Evolutionary conservation across 2,329 filamentous ascomycete species (phyloP), one percentile per base, ranked within the genome.

Genomic region (Chaetomium strumarium): DNA sequence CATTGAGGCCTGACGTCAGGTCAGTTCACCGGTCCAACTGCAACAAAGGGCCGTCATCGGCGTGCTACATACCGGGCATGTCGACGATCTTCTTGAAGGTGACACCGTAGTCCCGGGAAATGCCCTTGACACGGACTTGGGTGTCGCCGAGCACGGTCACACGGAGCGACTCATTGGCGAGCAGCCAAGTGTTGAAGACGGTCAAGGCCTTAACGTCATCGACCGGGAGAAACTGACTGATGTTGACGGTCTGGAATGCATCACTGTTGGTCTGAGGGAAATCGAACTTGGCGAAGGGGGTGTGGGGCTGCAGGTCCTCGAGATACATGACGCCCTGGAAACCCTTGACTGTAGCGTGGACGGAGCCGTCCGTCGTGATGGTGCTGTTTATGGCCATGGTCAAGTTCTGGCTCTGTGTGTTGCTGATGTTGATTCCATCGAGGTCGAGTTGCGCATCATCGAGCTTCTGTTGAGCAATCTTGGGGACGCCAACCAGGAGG

Each of bases 321-420:
- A 83, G 73, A 63, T 77, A 82, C 70, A 83, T 76, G 49, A 70
- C 69, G 52, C 76, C 79, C 38, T 72, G 62, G 60, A 83, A 81
- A 20, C 68, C 61, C 44, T 73, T 71, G 57, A 82, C 69, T 45
- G 71, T 70, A 60, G 79, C 79, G 61, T 78, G 72, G 49, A 79
- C 72, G 37, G 68, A 71, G 59, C 74, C 75, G 62, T 78, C 72
- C 36, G 76, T 75, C 51, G 61, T 69, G 63, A 83, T 77, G 51
- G 75, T 77, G 55, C 75, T 78, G 70, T 81, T 77, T 68, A 83
- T 76, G 58, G 72, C 62, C 70, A 83, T 75, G 52, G 66, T 68
- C 63, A 79, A 76, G 40, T 67, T 69, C 43, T 72, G 62, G 49
- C 68, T 59, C 55, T 72, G 59, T 9, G 78, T 73, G 53, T 78